Conservation (phyloP, 768 basidiomycete species). For the Russula ochroleuca region DNA sequence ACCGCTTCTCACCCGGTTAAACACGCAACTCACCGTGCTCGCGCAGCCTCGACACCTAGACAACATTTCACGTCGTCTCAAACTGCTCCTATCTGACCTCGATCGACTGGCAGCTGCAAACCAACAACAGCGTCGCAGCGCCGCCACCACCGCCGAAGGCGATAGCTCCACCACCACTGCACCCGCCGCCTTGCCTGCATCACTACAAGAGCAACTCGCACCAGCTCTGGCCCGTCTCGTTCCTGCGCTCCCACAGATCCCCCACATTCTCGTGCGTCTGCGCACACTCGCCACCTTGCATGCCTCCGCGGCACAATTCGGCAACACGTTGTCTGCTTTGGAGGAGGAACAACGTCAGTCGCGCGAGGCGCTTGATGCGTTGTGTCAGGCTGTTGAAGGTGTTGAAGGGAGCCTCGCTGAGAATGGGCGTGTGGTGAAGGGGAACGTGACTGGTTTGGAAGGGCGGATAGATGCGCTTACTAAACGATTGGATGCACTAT, state of each 20-base stretch:
- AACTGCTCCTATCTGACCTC: conserved; percentile 86
- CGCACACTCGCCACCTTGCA: conserved; percentile 82
- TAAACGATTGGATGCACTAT: conserved; percentile 41
- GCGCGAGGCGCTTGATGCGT: conserved; percentile 58
- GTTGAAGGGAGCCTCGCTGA: conserved; percentile 75
- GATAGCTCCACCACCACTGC: conserved; percentile 16
- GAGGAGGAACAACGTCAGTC: conserved; percentile 70
- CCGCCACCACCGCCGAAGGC: conserved; percentile 11
- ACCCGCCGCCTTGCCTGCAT: conserved; percentile 30
- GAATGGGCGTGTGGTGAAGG: conserved; percentile 64
- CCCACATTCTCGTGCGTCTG: conserved; percentile 85
- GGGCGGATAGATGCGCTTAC: conserved; percentile 48
- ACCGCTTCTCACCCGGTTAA: conserved; percentile 74
- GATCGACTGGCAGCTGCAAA: conserved; percentile 61
- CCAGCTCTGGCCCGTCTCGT: conserved; percentile 67
- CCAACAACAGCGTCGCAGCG: conserved; percentile 39
- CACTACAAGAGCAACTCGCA: conserved; percentile 55
- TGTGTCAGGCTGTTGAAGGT: conserved; percentile 60
- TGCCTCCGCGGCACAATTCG: conserved; percentile 74
- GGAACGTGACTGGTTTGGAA: conserved; percentile 72
- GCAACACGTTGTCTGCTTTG: conserved; percentile 56
- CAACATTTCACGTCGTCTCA: conserved; percentile 88
- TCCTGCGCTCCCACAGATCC: conserved; percentile 74
- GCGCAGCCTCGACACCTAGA: conserved; percentile 96
- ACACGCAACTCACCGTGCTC: conserved; percentile 79